Base-by-base conservation (phyloP, 768 basidiomycete genomes). In the Bullera alba region DNA sequence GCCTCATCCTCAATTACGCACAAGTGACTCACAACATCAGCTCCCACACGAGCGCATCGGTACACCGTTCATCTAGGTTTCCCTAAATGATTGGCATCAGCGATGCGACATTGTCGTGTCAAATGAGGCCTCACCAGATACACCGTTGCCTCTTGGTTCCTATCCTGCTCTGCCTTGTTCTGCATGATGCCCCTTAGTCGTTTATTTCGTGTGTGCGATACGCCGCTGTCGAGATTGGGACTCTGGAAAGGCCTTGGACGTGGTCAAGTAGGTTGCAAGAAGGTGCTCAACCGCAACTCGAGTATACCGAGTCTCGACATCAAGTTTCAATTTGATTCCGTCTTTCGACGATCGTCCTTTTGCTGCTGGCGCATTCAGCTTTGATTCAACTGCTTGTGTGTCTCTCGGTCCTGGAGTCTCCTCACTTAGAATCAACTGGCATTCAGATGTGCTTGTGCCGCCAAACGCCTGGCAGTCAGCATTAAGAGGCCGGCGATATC, bases 1-100 rank as follows among this genome's bases (percentile, higher is more conserved):
- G 43, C 34, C 7, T 21, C 34, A 46, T 15, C 28, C n/a, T 41
- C 26, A 12, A 2, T 14, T n/a, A 17, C 30, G 17, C 28, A 35
- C 19, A 5, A 12, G 34, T 3, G 2, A 65, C 70, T 64, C 53
- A 71, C 32, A 99, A 73, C 93, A 99, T 97, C 41, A 99, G 76
- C 76, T 97, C 93, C 93, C 93, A 97, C 47, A 97, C 78, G 49
- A 97, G 78, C 27, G 92, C 88, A 72, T 97, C 93, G 8, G 86
- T 80, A 65, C 87, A 90, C 50, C 90, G 80, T 73, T 97, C 95
- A 70, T 97, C 93, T 25, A 99, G 80, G 70, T 99, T 97, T 43
- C 93, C 93, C 93, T 96, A 53, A 17, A 21, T 30, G 3, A 5
- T 1, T 7, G 37, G n/a, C n/a, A n/a, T n/a, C n/a, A 17, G 19